Base-by-base conservation (phyloP, 805 yeast species). In the Tetrapisispora taiwanensis region DNA sequence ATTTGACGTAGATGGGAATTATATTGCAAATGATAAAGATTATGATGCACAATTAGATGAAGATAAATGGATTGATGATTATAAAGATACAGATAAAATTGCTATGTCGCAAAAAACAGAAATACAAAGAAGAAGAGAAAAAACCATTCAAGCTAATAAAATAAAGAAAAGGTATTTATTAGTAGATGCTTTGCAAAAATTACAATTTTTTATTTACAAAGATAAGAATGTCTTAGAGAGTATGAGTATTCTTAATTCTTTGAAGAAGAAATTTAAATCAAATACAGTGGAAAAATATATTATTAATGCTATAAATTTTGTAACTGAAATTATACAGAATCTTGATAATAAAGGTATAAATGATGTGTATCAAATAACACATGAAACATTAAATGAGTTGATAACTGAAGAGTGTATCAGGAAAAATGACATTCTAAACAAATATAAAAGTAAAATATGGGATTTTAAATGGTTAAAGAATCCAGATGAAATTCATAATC, bases 1-100 rank as follows among this genome's bases (percentile, higher is more conserved):
- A 4, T 73, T 75, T 48, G 80, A 77, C 50, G 63, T 63, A 28
- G 69, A 68, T 45, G 80, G 81, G 3, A 74, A 74, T 49, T 76
- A 66, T 49, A 56, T 69, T n/a, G 60, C 66, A 39, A 52, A 56
- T 7, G 54, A 61, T 2, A 58, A 57, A 6, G 58, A 58, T 19
- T 63, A 58, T 5, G 59, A 52, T 7, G 55, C 53, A 8, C 22
- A 30, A 10, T 44, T 45, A 22, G 24, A 39, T 7, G 48, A 51
- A 35, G 58, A 53, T 27, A 43, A 46, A 24, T 60, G 63, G 63
- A 49, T 57, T 12, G 49, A 53, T 24, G 59, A 53, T 7, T 49
- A 36, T 22, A 43, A 45, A n/a, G 50, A 53, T 31, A 42, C 41
- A 5, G 40, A 46, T 22, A 38, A 39, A 6, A 46, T 42, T 15